Evolutionary conservation across 1,284 basidiomycete species (phyloP), one percentile per base, ranked within the genome.

Genomic region (Microbotryum saponariae): DNA sequence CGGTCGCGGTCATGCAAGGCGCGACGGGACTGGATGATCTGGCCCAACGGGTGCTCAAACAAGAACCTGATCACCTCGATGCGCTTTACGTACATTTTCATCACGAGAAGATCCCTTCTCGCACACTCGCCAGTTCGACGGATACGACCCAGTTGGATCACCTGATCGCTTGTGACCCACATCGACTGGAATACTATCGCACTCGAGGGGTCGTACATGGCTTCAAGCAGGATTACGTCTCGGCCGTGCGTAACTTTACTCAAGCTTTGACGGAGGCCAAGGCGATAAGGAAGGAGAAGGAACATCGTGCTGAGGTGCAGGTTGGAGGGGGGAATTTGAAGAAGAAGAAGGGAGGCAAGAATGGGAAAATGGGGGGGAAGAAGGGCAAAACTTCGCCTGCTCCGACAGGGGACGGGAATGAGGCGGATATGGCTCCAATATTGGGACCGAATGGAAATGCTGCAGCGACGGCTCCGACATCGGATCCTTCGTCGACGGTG

Each of bases 1-100:
- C 86, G 72, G 88, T 91, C 44, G 88, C 89, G 84, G 83, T 90
- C 46, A 91, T 91, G 88, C 88, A 90, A 72, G 86, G 88, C 33
- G 88, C 88, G 3, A 89, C 84, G 66, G 86, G 89, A 3, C 87
- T 91, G 68, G 88, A 91, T 68, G 88, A 91, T 70, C 79, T 91
- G 18, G 88, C 88, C 1, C 86, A 88, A 72, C 80, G 84, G 20
- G 88, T 91, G 20, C 80, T 90, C 55, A 87, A 79, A 80, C 21
- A 67, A 86, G 88, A 89, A 72, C 86, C 87, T 0, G 78, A 80
- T 67, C 85, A 89, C 69, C 70, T 80, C 8, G 87, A 90, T 70
- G 88, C 88, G 6, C 83, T 81, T 78, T 90, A 90, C 74, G 87
- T 90, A 5, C 85, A 89, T 70, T 90, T 90, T 73, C 90, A 90